phyloP scores from a whole-genome alignment of 1,284 basidiomycete genomes.

The Boletellus dicymbophilus region DNA sequence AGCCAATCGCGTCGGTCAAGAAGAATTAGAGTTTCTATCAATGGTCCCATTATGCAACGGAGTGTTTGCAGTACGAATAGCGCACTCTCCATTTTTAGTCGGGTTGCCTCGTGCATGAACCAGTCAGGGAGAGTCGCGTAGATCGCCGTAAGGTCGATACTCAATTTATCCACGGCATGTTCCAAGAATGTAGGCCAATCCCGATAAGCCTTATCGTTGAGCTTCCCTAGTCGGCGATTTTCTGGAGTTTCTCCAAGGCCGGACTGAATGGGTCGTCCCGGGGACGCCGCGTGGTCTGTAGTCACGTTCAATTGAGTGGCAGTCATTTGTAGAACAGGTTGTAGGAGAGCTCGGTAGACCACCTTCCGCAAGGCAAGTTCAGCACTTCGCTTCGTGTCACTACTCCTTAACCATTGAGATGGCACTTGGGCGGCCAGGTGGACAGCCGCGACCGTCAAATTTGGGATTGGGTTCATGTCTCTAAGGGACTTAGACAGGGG shows the following conservation, averaged over 20 bases:
- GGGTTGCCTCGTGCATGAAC: conserved; percentile 22
- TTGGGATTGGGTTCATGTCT: conserved; percentile 19
- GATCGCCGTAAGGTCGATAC: conserved; percentile 32
- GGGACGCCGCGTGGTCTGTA: neutral
- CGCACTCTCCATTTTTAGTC: conserved; percentile 34
- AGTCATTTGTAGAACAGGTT: conserved; percentile 23
- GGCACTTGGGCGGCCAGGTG: conserved; percentile 59
- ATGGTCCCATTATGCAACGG: conserved; percentile 52
- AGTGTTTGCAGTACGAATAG: conserved; percentile 48
- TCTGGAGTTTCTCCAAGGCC: conserved; percentile 37
- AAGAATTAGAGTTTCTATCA: conserved; percentile 51
- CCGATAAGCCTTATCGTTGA: conserved; percentile 45
- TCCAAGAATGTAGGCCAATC: conserved; percentile 48
- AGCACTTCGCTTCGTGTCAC: conserved; percentile 25
- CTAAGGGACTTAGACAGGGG: conserved; percentile 37
- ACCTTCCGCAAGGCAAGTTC: conserved; percentile 60
- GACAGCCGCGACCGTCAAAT: conserved; percentile 39
- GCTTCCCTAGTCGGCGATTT: conserved; percentile 48
- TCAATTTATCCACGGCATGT: conserved; percentile 39
- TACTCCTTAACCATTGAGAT: conserved; percentile 39
- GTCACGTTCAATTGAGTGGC: conserved; percentile 1
- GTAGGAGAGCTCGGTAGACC: conserved; percentile 61
- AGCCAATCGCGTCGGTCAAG: conserved; percentile 51
- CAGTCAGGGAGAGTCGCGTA: conserved; percentile 24
- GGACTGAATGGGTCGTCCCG: conserved; percentile 14